Evolutionary conservation across 768 basidiomycete species (phyloP).

Genomic region (Lactarius pseudohatsudake): DNA sequence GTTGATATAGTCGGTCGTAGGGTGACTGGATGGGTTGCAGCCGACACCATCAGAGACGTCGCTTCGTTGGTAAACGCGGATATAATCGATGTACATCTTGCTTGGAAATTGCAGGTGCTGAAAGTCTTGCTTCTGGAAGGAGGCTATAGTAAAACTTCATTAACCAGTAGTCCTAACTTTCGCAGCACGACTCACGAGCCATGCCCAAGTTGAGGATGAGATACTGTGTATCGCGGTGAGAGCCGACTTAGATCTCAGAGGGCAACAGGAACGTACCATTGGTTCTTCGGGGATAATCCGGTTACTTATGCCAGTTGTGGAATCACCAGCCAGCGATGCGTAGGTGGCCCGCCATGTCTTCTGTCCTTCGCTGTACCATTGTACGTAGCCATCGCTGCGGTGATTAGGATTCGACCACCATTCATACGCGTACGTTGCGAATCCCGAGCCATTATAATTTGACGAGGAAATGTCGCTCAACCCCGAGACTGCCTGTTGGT

Average conservation of each 20-base stretch:
- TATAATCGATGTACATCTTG: constrained; percentile 84
- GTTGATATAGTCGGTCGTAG: constrained; percentile 79
- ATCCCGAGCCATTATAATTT: constrained; percentile 57
- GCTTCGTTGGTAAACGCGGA: constrained; percentile 81
- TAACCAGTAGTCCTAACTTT: constrained; percentile 10
- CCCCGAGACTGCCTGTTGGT: constrained; percentile 75
- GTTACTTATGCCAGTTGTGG: constrained; percentile 52
- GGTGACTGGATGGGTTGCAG: constrained; percentile 76
- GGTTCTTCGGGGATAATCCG: constrained; percentile 87
- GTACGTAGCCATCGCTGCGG: constrained; percentile 71
- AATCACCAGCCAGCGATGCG: constrained; percentile 65
- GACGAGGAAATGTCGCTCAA: constrained; percentile 53
- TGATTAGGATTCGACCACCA: constrained; percentile 73
- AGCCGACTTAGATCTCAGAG: constrained; percentile 24
- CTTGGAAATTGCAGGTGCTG: constrained; percentile 73
- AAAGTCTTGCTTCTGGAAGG: constrained; percentile 75
- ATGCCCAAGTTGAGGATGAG: constrained; percentile 86
- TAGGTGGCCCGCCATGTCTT: constrained; percentile 73
- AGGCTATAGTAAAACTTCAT: constrained; percentile 37
- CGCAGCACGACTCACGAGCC: constrained; percentile 45
- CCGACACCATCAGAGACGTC: constrained; percentile 67
- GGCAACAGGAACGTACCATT: constrained; percentile 56
- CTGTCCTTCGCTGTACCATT: constrained; percentile 72
- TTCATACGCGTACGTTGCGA: constrained; percentile 71
- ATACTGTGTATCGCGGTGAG: constrained; percentile 48